Evolutionary conservation across 331 rosid species (phyloP), one percentile per base, ranked within the genome.

Genomic region (Quercus tomentella): DNA sequence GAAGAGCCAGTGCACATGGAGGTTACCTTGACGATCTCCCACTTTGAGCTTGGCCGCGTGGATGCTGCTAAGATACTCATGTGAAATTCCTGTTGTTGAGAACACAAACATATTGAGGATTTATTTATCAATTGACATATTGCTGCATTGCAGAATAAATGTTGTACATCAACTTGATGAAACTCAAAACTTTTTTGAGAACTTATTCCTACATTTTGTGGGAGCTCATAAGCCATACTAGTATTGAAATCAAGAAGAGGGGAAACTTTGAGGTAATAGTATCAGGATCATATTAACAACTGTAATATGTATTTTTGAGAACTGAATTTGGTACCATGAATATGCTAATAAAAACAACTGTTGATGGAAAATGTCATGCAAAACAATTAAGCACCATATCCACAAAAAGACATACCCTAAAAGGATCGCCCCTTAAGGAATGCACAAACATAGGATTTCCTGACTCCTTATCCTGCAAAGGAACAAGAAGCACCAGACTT

Each of bases 391-490:
- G 52, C 51, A 20, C 4, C 76, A 66, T 69, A 74, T 82, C 55
- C 77, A 78, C 45, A 77, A 54, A 72, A 49, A 76, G 26, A 82
- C 94, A 84, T 83, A 93, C 96, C 85, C 92, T 84, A 79, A 87
- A 89, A 73, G 96, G 97, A 89, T 93, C 96, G 20, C 94, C 94
- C 87, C 97, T 91, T 88, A 93, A 77, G 83, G 97, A 93, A 75
- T 91, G 94, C 80, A 93, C 97, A 83, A 83, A 93, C 93, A 93
- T 88, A 60, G 92, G 84, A 33, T 67, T 67, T 78, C 90, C 91
- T 7, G 81, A 77, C 70, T 83, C 83, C 78, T 87, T 87, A 56
- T 88, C 94, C 97, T 91, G 92, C 90, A 89, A 23, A 81, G 26
- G 69, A 63, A 63, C 41, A 63, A 31, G 26, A 33, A 31, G 51